Evolutionary conservation across 31 red algal species (phyloP).

Genomic region (Odonthalia washingtoniensis): DNA sequence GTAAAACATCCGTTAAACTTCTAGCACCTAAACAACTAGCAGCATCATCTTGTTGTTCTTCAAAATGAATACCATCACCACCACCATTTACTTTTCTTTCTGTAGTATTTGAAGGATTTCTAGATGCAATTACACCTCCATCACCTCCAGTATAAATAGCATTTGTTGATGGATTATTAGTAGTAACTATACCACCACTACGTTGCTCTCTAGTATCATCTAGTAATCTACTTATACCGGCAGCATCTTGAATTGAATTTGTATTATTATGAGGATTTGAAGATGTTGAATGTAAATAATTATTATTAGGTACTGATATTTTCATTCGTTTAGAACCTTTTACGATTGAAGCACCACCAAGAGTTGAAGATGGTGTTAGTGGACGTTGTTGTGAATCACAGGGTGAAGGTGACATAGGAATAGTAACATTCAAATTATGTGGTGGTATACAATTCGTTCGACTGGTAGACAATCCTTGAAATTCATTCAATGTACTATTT

Average conservation of each 20-base stretch:
- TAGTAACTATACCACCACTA: slow-evolving; percentile 42
- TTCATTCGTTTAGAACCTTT: slow-evolving; percentile 50
- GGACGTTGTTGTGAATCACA: neutral
- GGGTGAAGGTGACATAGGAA: neutral
- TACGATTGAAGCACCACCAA: slow-evolving; percentile 39
- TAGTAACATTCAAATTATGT: too few species aligned
- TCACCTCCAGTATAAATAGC: slow-evolving; percentile 37
- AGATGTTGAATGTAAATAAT: neutral
- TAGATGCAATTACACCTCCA: slow-evolving; percentile 20
- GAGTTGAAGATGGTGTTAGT: neutral
- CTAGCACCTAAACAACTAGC: slow-evolving; percentile 59
- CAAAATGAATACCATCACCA: slow-evolving; percentile 33
- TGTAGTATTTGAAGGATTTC: slow-evolving; percentile 71
- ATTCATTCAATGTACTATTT: too few species aligned
- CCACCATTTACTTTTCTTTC: slow-evolving; percentile 51
- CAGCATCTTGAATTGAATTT: neutral
- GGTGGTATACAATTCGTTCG: too few species aligned
- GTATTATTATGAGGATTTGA: neutral
- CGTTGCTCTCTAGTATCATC: slow-evolving; percentile 13
- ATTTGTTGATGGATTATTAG: slow-evolving; percentile 22
- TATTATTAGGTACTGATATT: slow-evolving; percentile 28
- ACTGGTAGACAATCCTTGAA: too few species aligned
- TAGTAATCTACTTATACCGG: neutral
- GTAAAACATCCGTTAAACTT: neutral
- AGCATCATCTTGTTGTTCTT: slow-evolving; percentile 78